Evolutionary conservation across 371 early-diverging fungal genomes (phyloP), one percentile per base, ranked within the genome.

Genomic region (Sporodiniella umbellata): DNA sequence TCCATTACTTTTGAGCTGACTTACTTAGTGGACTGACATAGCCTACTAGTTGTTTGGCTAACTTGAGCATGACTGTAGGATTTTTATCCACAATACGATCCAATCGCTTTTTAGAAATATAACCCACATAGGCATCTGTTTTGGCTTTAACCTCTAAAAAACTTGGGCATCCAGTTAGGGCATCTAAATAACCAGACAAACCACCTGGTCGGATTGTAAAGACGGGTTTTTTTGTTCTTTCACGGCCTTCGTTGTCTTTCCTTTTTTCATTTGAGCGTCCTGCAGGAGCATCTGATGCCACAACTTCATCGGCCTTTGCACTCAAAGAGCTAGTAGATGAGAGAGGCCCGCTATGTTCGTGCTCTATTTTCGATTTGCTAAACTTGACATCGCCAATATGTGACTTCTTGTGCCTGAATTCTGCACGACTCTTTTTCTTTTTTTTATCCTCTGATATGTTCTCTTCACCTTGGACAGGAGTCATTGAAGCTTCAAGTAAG

Each of bases 141-240:
- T 87, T 80, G 10, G 94, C 93, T n/a, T 75, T 68, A 46, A 94
- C 81, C 8, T 84, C 87, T 10, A 93, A 90, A 60, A 90, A 88
- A 11, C 94, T 90, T 3, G 91, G 85, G 73, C 92, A 88, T 15
- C 93, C 94, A 2, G 94, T 95, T 40, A 98, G 54, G 4, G 95
- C 92, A 11, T 91, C 81, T 33, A 97, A 64, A 61, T 97, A 97
- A 1, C 96, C 96, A 0, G 92, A 95, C 5, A 98, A 35, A 3
- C 93, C 91, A 51, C 97, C 96, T 1, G 94, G 85, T 15, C 81
- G 68, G 45, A 95, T 84, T 23, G 78, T 64, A 60, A 89, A 93
- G 51, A 86, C 46, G 2, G 85, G 81, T 30, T 72, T 72, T 22
- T 70, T 59, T 28, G 37, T 51, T 30, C 56, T 66, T 15, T 56